phyloP scores from a whole-genome alignment of 345 rosid genomes.

The Eucalyptus marginata region DNA sequence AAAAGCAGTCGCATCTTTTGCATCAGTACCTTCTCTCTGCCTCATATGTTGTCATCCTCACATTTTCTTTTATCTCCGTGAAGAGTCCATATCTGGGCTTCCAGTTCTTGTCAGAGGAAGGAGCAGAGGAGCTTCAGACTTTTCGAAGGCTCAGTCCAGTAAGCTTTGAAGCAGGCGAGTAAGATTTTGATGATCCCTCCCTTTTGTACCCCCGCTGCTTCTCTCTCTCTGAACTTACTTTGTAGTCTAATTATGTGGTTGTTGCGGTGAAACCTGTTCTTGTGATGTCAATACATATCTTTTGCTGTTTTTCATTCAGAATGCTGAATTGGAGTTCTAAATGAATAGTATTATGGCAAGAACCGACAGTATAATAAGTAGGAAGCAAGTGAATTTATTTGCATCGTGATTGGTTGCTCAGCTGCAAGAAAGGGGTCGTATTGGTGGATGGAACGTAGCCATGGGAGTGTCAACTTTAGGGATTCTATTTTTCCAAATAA shows the following conservation, averaged over 20 bases:
- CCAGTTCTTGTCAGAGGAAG: not conserved
- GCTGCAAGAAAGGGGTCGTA: not conserved
- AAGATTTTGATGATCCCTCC: not conserved
- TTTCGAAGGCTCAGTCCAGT: not conserved
- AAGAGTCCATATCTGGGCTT: not conserved
- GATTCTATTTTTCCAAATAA: not conserved
- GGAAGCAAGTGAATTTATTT: not conserved
- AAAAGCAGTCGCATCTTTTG: not conserved
- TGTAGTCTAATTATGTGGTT: not conserved
- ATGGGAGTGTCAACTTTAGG: not conserved
- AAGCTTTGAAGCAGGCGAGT: not conserved
- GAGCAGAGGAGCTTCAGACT: not conserved
- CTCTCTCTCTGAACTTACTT: not conserved
- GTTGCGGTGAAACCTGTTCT: not conserved
- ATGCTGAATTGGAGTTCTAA: not conserved
- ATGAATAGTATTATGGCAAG: not conserved
- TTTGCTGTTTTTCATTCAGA: not conserved
- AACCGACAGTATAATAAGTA: not conserved
- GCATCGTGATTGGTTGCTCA: not conserved
- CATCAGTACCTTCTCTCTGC: not conserved
- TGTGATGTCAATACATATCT: not conserved
- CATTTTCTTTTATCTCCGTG: not conserved
- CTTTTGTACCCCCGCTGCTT: not conserved
- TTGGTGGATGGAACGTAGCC: not conserved
- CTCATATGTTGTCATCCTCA: not conserved